Percentiles rank a stretch among this genome's conserved stretches.
phyloP scores from a whole-genome alignment of 768 basidiomycete genomes.

The Kwoniella newhampshirensis region DNA sequence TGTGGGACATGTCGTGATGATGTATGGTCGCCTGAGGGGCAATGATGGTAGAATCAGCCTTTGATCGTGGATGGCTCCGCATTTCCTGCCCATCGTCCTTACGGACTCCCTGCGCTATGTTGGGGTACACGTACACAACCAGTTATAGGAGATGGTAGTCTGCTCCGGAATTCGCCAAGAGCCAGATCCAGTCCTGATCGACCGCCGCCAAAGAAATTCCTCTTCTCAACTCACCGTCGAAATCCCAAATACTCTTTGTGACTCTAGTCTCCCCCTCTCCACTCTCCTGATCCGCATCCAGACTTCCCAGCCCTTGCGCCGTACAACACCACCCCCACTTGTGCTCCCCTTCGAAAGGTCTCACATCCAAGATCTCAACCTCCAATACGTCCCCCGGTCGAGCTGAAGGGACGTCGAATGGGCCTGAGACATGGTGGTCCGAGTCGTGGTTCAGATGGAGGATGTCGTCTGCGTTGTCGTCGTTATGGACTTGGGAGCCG shows the following conservation, averaged over 20 bases:
- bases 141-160: too few species aligned
- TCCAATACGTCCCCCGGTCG: slow-evolving; percentile 77
- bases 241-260: slow-evolving; percentile 78
- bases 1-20: slow-evolving; percentile 75
- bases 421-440: slow-evolving; percentile 76
- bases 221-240: slow-evolving; percentile 54
- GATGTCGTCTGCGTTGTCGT: slow-evolving; percentile 31
- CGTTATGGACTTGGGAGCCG: slow-evolving; percentile 29
- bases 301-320: slow-evolving; percentile 60
- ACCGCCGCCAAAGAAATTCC: too few species aligned
- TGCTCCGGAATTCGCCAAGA: too few species aligned
- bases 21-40: slow-evolving; percentile 62
- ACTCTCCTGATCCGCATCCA: slow-evolving; percentile 52
- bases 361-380: slow-evolving; percentile 69
- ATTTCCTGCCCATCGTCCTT: too few species aligned
- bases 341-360: slow-evolving; percentile 5
- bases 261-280: slow-evolving; percentile 68
- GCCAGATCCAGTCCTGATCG: too few species aligned
- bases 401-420: slow-evolving; percentile 70
- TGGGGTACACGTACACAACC: too few species aligned
- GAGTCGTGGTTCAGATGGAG: slow-evolving; percentile 27
- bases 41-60: not conserved
- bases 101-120: too few species aligned
- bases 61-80: not conserved
- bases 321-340: slow-evolving; percentile 69